phyloP scores from a whole-genome alignment of 352 stramenopile species.

The Globisporangium rhizosaccharum region DNA sequence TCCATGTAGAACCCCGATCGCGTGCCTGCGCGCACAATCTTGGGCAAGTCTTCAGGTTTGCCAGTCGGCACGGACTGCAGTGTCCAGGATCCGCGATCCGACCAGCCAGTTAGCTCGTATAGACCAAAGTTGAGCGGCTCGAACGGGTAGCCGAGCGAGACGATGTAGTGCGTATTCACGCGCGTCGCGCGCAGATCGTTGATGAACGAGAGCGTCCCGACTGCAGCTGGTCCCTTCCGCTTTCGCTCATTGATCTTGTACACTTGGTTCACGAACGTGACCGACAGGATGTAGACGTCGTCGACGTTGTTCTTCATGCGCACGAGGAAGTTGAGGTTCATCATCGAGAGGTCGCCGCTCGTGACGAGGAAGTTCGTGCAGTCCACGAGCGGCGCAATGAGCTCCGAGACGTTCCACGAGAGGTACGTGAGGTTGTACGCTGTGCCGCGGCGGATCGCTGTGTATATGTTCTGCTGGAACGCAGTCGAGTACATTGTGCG shows the following conservation, averaged over 20 bases:
- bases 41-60: neutral
- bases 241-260: conserved; percentile 11
- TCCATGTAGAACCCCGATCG: conserved; percentile 13
- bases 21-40: conserved; percentile 5
- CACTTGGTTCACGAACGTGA: conserved; percentile 15
- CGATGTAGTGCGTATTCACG: conserved; percentile 11
- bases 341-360: neutral
- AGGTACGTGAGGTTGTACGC: conserved; percentile 15
- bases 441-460: conserved; percentile 3
- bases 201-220: conserved; percentile 14
- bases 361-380: neutral
- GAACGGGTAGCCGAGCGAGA: conserved; percentile 16
- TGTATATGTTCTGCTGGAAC: conserved; percentile 11
- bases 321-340: conserved; percentile 14
- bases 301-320: conserved; percentile 8
- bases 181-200: conserved; percentile 8
- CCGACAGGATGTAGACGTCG: conserved; percentile 15
- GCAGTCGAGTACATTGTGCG: conserved; percentile 7
- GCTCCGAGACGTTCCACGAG: neutral
- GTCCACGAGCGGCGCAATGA: conserved; percentile 10
- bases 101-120: conserved; percentile 1
- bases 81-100: neutral
- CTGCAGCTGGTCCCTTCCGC: conserved; percentile 5
- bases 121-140: conserved; percentile 5
- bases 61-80: neutral